These are phyloP conservation scores for Discostella stelligeroides DNA, from an alignment of 108 stramenopile genomes.

Conservation along the genomic window DNA sequence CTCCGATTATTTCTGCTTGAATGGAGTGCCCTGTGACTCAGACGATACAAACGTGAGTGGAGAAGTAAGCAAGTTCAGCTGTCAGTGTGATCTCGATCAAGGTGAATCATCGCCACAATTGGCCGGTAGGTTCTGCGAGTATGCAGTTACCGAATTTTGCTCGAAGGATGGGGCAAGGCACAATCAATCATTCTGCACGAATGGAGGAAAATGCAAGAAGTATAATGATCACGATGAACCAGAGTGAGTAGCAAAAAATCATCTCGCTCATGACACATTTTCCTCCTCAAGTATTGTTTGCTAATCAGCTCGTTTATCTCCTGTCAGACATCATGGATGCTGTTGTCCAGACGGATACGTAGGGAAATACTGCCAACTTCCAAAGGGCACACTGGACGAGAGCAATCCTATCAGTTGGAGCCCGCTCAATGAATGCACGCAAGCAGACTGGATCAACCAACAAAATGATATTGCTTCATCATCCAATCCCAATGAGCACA, in stretches of 20 bases:
- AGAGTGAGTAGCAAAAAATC: constrained; percentile 3
- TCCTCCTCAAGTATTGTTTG: background rate
- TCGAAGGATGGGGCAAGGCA: constrained; percentile 23
- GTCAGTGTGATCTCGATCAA: constrained; percentile 16
- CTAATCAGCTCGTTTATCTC: background rate
- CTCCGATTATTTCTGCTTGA: constrained; percentile 51
- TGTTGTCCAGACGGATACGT: constrained; percentile 47
- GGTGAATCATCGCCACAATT: constrained; percentile 31
- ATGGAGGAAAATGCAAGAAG: constrained; percentile 44
- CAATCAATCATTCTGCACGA: constrained; percentile 36
- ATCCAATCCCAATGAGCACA: constrained; percentile 12
- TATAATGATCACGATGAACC: constrained; percentile 28
- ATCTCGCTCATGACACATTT: background rate
- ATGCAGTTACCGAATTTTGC: constrained; percentile 50
- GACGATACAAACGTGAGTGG: constrained; percentile 19
- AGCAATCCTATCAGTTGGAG: constrained; percentile 30
- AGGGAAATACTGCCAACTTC: constrained; percentile 44
- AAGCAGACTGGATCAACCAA: constrained; percentile 2
- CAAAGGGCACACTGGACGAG: constrained; percentile 29
- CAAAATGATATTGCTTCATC: background rate
- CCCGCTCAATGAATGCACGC: constrained; percentile 29
- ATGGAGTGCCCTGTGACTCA: constrained; percentile 49
- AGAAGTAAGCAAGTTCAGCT: constrained; percentile 29
- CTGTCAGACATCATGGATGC: constrained; percentile 37
- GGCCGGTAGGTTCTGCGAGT: constrained; percentile 46